These are phyloP conservation scores for Claviceps purpurea DNA, from an alignment of 2,329 filamentous ascomycete genomes.

Conservation along the genomic window DNA sequence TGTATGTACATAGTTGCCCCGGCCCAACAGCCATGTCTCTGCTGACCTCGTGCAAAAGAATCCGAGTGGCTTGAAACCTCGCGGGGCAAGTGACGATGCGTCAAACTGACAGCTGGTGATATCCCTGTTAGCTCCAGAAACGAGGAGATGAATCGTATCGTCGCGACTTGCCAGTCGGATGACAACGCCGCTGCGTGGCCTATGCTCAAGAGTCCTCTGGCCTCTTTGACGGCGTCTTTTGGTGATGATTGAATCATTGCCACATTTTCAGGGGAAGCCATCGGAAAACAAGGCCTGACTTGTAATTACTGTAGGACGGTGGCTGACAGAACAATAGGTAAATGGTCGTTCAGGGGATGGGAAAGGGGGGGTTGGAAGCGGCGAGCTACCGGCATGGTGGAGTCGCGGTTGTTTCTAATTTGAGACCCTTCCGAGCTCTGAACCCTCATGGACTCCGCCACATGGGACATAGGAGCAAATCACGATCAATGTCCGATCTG, in stretches of 20 bases:
- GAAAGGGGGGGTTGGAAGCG: background rate
- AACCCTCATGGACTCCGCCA: background rate
- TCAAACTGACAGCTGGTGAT: background rate
- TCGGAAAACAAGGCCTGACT: background rate
- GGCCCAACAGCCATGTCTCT: background rate
- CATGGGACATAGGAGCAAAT: background rate
- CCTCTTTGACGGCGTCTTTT: background rate
- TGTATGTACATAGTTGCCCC: no score
- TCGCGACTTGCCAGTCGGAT: background rate
- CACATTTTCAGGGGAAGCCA: background rate
- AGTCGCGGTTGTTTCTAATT: background rate
- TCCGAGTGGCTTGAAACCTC: background rate
- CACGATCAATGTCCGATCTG: background rate
- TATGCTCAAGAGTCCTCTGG: background rate
- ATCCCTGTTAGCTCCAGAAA: background rate
- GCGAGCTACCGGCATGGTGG: background rate
- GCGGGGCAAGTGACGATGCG: background rate
- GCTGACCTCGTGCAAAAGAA: background rate
- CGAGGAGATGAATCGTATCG: background rate
- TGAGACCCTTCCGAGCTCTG: background rate
- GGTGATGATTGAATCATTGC: no score
- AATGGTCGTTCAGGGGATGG: background rate
- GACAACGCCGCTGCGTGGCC: background rate
- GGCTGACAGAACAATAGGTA: background rate
- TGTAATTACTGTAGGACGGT: background rate